These are phyloP conservation scores for Mimosa bimucronata DNA, from an alignment of 306 rosid genomes.

Conservation along the genomic window DNA sequence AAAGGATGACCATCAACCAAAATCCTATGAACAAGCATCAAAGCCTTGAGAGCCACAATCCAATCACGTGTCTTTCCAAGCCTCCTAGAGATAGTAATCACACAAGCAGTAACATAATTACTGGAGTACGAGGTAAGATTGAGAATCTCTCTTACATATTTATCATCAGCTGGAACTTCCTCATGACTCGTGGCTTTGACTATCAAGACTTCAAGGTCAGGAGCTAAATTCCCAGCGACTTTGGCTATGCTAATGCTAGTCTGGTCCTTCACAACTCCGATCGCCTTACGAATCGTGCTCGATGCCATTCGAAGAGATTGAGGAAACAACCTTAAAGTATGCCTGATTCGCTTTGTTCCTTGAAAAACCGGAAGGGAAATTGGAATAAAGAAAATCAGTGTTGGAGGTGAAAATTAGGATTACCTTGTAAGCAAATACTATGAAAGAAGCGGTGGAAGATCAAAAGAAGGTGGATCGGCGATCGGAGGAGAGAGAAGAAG, in stretches of 20 bases:
- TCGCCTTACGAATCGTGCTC: conserved; percentile 85
- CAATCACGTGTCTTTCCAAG: conserved; percentile 76
- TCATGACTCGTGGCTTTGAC: conserved; percentile 88
- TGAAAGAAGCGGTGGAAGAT: not conserved
- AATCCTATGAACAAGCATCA: conserved; percentile 79
- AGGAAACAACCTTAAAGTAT: not conserved
- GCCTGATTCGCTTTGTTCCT: too few species aligned
- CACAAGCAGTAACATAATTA: conserved; percentile 63
- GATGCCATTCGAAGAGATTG: conserved; percentile 57
- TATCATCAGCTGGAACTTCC: conserved; percentile 76
- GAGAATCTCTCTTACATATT: conserved; percentile 66
- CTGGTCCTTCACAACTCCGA: conserved; percentile 89
- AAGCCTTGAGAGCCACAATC: conserved; percentile 81
- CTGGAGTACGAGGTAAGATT: conserved; percentile 57
- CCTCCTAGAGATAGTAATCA: conserved; percentile 63
- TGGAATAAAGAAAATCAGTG: not conserved
- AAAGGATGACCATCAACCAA: conserved; percentile 71
- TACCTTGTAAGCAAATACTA: conserved; percentile 22
- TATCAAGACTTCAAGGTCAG: conserved; percentile 78
- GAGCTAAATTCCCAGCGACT: conserved; percentile 78
- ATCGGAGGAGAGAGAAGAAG: conserved; percentile 22
- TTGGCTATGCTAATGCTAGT: conserved; percentile 91
- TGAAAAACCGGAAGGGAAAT: conserved; percentile 7
- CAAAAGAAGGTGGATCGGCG: conserved; percentile 21
- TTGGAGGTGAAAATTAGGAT: not conserved